A percentile compares a stretch with the other conserved stretches of the same genome.
phyloP scores from a whole-genome alignment of 768 basidiomycete species.

The Rhizopogon roseolus region DNA sequence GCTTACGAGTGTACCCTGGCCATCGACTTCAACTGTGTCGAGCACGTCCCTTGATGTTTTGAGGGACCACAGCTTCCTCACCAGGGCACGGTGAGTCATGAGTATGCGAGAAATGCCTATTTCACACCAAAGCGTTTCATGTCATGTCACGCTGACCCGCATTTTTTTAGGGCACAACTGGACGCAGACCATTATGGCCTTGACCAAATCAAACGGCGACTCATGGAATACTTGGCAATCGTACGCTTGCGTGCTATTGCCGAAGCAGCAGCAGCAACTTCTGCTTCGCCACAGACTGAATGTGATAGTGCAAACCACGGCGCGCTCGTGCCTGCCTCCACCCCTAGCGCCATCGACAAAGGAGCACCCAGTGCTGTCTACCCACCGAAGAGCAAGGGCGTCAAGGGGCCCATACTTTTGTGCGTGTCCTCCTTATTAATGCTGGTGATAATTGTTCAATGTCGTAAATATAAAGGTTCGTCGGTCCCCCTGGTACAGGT shows the following conservation, averaged over 20 bases:
- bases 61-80: slow-evolving; percentile 54
- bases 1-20: slow-evolving; percentile 85
- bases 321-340: slow-evolving; percentile 11
- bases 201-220: slow-evolving; percentile 85
- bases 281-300: slow-evolving; percentile 6
- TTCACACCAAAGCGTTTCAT: neutral
- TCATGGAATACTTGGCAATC: slow-evolving; percentile 90
- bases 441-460: neutral
- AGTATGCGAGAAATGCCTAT: neutral
- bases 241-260: slow-evolving; percentile 50
- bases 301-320: slow-evolving; percentile 14
- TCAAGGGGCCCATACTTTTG: slow-evolving; percentile 74
- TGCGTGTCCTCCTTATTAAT: slow-evolving; percentile 22
- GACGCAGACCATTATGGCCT: slow-evolving; percentile 91
- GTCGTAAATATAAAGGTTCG: slow-evolving; percentile 45
- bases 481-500: slow-evolving; percentile 88
- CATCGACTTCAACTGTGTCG: slow-evolving; percentile 29
- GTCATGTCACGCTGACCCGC: neutral
- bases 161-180: slow-evolving; percentile 46
- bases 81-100: slow-evolving; percentile 49
- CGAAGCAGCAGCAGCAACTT: slow-evolving; percentile 9
- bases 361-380: neutral
- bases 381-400: slow-evolving; percentile 29
- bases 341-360: slow-evolving; percentile 12
- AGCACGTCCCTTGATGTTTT: slow-evolving; percentile 31